phyloP scores from a whole-genome alignment of 1,139 yeast genomes.

The Taphrina betulina region DNA sequence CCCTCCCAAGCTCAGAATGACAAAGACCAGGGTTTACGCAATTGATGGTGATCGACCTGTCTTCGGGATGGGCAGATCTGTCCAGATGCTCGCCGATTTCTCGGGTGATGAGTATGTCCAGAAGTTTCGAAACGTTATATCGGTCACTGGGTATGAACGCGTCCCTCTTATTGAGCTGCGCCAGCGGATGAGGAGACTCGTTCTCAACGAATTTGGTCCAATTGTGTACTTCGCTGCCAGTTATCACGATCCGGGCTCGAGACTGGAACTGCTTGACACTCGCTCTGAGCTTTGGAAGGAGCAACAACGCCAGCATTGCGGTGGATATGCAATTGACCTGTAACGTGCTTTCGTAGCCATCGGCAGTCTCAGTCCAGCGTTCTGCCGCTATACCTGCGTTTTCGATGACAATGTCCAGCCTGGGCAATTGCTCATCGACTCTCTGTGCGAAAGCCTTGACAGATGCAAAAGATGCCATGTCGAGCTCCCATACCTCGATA shows the following conservation, averaged over 20 bases:
- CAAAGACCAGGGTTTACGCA: conserved; percentile 16
- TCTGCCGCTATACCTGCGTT: conserved; percentile 26
- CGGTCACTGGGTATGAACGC: background rate
- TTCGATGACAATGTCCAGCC: conserved; percentile 20
- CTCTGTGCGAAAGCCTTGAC: conserved; percentile 34
- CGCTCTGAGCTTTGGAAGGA: conserved; percentile 7
- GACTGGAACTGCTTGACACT: background rate
- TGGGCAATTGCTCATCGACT: conserved; percentile 12
- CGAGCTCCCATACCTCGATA: conserved; percentile 14
- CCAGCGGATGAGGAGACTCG: background rate
- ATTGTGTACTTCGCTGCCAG: conserved; percentile 2
- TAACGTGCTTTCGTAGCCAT: conserved; percentile 8
- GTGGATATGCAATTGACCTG: conserved; percentile 20
- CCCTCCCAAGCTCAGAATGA: conserved; percentile 18
- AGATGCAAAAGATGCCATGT: conserved; percentile 45
- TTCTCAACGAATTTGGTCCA: conserved; percentile 14
- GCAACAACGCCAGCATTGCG: conserved; percentile 10
- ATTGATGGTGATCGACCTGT: background rate
- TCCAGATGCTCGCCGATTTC: conserved; percentile 1
- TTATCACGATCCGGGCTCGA: conserved; percentile 8
- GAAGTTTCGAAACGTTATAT: conserved; percentile 4
- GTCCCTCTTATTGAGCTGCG: background rate
- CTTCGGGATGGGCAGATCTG: background rate
- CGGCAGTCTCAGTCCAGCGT: background rate
- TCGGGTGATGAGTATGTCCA: conserved; percentile 8